Base-by-base conservation (phyloP, 257 asterid species). In the Knoxia roxburghii region DNA sequence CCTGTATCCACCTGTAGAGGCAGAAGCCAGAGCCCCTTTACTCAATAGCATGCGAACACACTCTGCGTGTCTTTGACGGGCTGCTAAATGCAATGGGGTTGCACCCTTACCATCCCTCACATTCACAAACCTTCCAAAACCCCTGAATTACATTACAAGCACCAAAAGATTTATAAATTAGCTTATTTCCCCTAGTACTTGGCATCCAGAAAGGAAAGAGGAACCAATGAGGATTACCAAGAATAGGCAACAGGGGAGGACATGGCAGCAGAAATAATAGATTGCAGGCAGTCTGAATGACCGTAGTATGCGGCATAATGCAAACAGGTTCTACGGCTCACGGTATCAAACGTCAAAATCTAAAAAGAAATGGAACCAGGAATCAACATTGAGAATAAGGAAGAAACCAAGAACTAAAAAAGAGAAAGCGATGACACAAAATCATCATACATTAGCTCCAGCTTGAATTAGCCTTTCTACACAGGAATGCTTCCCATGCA, bases 271-370 rank as follows among this genome's bases (percentile, higher is more conserved):
- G 90, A 80, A 70, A 90, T 84, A 65, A 90, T 86, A 43, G 82
- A 75, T 53, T 81, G 80, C 51, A 90, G 86, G 82, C 95, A 90
- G 63, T 86, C 95, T 17, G 83, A 84, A 71, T 84, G 91, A 6
- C 97, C 97, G 77, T 86, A 80, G 74, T 84, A 84, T 67, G 96
- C 92, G 61, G 97, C 97, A 77, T 90, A 80, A 76, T 90, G 97
- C 84, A 90, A 68, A 65, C 96, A 87, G 35, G 95, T 90, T 71
- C 95, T 84, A 71, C 89, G 86, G 71, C 78, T 64, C 30, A 77
- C 69, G 69, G 91, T 71, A 80, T 90, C 97, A 76, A 90, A 90
- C 85, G 82, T 78, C 73, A 90, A 76, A 69, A 86, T 76, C 96
- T 90, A 84, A n/a, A n/a, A n/a, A 17, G 23, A 39, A 23, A n/a